Conservation (phyloP, 2,329 filamentous ascomycete species). For the Claviceps sp. region DNA sequence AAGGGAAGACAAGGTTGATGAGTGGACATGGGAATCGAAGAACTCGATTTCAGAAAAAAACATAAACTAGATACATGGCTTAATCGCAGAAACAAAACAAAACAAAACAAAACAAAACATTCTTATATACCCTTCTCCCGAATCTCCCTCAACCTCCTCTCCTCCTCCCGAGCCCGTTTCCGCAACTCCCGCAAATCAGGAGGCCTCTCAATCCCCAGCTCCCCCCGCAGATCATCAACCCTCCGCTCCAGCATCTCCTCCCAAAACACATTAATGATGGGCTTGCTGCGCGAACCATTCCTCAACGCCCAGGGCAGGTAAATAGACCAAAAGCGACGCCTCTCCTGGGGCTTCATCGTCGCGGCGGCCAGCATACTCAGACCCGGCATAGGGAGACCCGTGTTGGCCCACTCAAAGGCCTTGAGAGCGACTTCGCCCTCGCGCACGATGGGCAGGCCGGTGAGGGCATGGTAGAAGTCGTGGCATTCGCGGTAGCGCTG, state of each 20-base stretch:
- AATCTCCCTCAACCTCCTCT: constrained; percentile 45
- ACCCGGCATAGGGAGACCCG: constrained; percentile 86
- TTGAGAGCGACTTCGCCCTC: constrained; percentile 97
- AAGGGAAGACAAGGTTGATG: too few species aligned
- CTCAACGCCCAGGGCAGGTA: constrained; percentile 85
- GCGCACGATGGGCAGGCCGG: constrained; percentile 77
- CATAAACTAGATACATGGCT: neutral
- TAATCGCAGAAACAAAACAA: neutral
- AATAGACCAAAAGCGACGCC: constrained; percentile 55
- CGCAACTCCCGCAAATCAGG: constrained; percentile 73
- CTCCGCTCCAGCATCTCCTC: constrained; percentile 83
- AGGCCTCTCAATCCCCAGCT: constrained; percentile 76
- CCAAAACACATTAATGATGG: constrained; percentile 96
- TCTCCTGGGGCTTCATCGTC: constrained; percentile 71
- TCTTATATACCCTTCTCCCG: neutral
- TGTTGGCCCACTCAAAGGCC: constrained; percentile 94
- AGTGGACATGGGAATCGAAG: too few species aligned
- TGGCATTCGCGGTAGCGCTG: constrained; percentile 95
- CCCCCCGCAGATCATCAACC: constrained; percentile 57
- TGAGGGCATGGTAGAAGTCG: constrained; percentile 94
- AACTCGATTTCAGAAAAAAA: neutral
- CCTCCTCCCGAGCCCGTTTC: constrained; percentile 54
- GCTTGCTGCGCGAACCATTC: constrained; percentile 63
- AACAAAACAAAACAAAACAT: neutral
- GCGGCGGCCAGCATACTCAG: constrained; percentile 74